Evolutionary conservation across 2,329 filamentous ascomycete genomes (phyloP), one percentile per base, ranked within the genome.

Genomic region (Aspergillus melleus): DNA sequence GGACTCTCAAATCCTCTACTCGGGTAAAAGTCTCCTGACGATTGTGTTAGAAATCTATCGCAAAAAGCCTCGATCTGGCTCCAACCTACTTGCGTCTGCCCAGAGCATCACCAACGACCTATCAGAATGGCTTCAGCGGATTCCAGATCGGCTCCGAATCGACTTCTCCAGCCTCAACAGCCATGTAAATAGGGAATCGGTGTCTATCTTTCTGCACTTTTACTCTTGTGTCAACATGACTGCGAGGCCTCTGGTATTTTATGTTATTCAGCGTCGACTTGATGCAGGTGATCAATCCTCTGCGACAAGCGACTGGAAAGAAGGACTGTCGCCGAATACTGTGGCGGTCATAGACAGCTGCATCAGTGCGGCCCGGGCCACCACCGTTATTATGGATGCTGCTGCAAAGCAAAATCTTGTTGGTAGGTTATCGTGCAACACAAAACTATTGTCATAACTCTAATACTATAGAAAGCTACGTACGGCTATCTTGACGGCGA

Each of bases 191-290:
- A 80, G 82, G 12, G 82, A 84, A 68, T 79, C 76, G 10, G 80
- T 84, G 4, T 83, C 81, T 1, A 81, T 80, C 3, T 80, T 83
- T 55, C 70, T 84, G 22, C 83, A 86, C 63, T 85, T 84, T 63
- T 84, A 84, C 61, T 83, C 84, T 49, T 85, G 83, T 66, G 79
- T 85, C 65, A 84, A 84, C 64, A 85, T 86, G 82, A 83, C 83
- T 0, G 81, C 79, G 0, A 74, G 83, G 4, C 83, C 83, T 1
- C 70, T 85, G 24, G 74, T 86, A 0, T 84, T 84, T 60, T 79
- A 84, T 61, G 78, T 85, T 2, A 81, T 84, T 8, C 80, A 83
- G 66, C 76, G 77, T 49, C 77, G 81, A 4, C 72, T 84, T 0
- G 73, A 77, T 52, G 68, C 72, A 20, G 71, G 72, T 5, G 57